A percentile compares a stretch with the other conserved stretches of the same genome.
phyloP scores from a whole-genome alignment of 352 stramenopile genomes.

The Pythium sukuiense region DNA sequence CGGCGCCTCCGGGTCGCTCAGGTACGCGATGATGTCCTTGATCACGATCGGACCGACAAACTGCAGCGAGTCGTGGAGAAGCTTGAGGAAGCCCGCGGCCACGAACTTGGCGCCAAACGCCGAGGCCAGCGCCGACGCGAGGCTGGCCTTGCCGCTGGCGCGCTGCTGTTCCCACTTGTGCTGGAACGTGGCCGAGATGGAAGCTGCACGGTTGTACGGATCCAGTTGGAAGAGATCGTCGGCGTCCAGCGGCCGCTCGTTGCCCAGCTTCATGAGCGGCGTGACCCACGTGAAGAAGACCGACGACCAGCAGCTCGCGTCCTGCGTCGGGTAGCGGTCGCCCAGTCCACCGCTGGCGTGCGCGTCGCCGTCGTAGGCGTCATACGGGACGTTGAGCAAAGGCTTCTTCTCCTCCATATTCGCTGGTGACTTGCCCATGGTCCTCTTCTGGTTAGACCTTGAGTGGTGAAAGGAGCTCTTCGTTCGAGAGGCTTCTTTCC shows the following conservation, averaged over 20 bases:
- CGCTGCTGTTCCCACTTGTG: conserved; percentile 45
- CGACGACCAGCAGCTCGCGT: conserved; percentile 47
- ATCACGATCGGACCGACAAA: conserved; percentile 84
- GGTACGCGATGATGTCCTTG: conserved; percentile 83
- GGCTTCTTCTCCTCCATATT: conserved; percentile 31
- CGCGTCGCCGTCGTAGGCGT: conserved; percentile 13
- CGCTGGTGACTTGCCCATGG: conserved; percentile 17
- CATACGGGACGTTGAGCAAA: conserved; percentile 29
- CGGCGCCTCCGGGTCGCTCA: conserved; percentile 62
- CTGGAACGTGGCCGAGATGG: conserved; percentile 47
- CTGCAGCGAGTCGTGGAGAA: conserved; percentile 82
- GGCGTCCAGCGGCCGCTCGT: conserved; percentile 70
- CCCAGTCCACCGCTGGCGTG: conserved; percentile 34
- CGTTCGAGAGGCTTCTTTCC: conserved; percentile 17
- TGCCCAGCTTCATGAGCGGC: conserved; percentile 84
- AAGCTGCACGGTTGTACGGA: conserved; percentile 58
- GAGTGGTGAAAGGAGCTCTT: too few species aligned
- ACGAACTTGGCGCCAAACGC: conserved; percentile 51
- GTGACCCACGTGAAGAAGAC: conserved; percentile 89
- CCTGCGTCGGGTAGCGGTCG: conserved; percentile 65
- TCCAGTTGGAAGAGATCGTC: conserved; percentile 87
- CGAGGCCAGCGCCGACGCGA: conserved; percentile 42
- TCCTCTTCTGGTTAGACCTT: background rate
- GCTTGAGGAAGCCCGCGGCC: conserved; percentile 64
- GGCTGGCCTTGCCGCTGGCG: conserved; percentile 16